These are phyloP conservation scores for Phoma sp. DNA, from an alignment of 2,329 filamentous ascomycete genomes.

Conservation along the genomic window DNA sequence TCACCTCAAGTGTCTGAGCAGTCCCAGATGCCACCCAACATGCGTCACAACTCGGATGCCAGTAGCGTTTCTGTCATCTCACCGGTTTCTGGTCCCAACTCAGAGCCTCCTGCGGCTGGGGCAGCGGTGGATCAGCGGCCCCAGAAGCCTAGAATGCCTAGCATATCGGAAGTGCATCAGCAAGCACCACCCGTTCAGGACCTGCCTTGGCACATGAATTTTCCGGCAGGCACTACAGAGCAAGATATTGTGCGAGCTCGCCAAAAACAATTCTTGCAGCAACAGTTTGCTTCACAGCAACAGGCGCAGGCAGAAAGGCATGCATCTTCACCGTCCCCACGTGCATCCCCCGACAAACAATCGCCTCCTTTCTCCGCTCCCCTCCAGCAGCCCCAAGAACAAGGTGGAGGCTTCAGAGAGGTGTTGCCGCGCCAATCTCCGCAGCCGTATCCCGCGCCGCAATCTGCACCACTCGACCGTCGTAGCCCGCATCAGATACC, in stretches of 20 bases:
- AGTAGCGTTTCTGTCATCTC: constrained; percentile 40
- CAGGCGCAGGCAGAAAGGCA: constrained; percentile 40
- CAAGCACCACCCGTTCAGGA: constrained; percentile 20
- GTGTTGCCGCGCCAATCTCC: constrained; percentile 41
- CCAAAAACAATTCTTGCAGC: constrained; percentile 44
- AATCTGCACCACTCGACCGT: constrained; percentile 15
- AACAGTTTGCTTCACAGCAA: constrained; percentile 41
- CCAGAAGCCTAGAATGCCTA: constrained; percentile 43
- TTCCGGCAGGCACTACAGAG: constrained; percentile 43
- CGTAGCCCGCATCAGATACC: constrained; percentile 30
- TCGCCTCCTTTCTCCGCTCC: constrained; percentile 23
- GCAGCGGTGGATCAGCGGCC: constrained; percentile 22
- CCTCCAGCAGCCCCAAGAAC: constrained; percentile 17
- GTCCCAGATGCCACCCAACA: constrained; percentile 30
- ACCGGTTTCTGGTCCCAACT: constrained; percentile 34
- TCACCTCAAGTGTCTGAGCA: constrained; percentile 44
- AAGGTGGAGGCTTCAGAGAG: constrained; percentile 42
- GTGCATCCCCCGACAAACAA: constrained; percentile 28
- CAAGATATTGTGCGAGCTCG: constrained; percentile 46
- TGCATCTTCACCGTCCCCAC: constrained; percentile 41
- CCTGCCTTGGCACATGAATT: constrained; percentile 42
- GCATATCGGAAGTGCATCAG: constrained; percentile 41
- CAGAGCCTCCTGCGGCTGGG: constrained; percentile 20
- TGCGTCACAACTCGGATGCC: constrained; percentile 35
- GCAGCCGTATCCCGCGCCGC: constrained; percentile 31